Base-by-base conservation (phyloP, 1,284 basidiomycete genomes). In the Xerocomus nothofagi region DNA sequence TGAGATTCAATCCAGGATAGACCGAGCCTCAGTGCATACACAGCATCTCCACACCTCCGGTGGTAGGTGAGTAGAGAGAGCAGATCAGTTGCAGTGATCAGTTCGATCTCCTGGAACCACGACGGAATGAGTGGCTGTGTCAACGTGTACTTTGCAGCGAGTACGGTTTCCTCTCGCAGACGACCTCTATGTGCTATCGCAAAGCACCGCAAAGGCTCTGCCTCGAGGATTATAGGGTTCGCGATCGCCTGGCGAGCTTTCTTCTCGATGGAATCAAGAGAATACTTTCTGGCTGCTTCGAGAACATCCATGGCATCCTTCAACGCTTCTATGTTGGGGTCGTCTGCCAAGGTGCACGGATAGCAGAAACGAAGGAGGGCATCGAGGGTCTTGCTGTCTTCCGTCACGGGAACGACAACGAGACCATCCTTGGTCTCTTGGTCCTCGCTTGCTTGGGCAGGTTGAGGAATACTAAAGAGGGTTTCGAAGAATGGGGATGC, bases 381-480 rank as follows among this genome's bases (percentile, higher is more conserved):
- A 29, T 61, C 56, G 4, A 63, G 50, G 2, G 40, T 51, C 24
- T 58, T 58, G 23, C 48, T 50, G 14, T 50, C 31, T 38, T 58
- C 62, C 11, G 49, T 15, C 6, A 63, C 27, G 3, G 24, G 33
- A n/a, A 65, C 39, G 24, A 63, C 59, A n/a, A 39, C 27, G 3
- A 67, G 44, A 6, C 53, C 62, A 7, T 61, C 58, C 18, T 49
- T 65, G 18, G 42, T 26, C 17, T 51, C 62, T 40, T 55, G 45
- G 2, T 44, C 47, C 2, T 32, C 26, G 10, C 21, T 34, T 12
- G 23, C 36, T 61, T 42, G 32, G 29, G 50, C 9, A 12, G 70
- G 65, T 52, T 77, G 72, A 14, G 76, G 74, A 30, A 77, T 63
- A 11, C 69, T 62, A 39, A 77, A 73, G 49, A 76, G 66, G 21